Conservation (phyloP, 2,329 filamentous ascomycete species). For the Fusarium miscanthi region DNA sequence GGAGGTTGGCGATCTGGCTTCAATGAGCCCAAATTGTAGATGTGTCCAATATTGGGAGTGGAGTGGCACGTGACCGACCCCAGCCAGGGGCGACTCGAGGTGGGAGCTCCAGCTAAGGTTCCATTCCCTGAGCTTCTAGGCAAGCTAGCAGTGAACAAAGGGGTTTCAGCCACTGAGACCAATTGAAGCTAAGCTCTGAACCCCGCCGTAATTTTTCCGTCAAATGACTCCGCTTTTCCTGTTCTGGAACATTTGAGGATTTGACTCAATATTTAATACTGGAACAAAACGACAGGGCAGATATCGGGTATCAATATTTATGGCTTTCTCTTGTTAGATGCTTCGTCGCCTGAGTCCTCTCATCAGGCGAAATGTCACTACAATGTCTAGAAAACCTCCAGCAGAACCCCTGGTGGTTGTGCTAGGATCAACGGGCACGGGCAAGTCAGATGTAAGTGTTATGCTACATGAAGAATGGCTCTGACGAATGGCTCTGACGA, state of each 20-base stretch:
- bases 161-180: slow-evolving; percentile 29
- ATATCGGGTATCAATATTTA: neutral
- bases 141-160: slow-evolving; percentile 24
- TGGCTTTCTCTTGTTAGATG: slow-evolving; percentile 39
- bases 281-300: neutral
- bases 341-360: slow-evolving; percentile 39
- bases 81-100: slow-evolving; percentile 17
- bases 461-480: neutral
- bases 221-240: slow-evolving; percentile 19
- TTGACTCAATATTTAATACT: neutral
- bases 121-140: slow-evolving; percentile 34
- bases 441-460: slow-evolving; percentile 82
- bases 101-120: neutral
- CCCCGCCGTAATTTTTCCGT: slow-evolving; percentile 39
- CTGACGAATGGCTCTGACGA: slow-evolving; percentile 18
- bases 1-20: slow-evolving; percentile 58
- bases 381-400: slow-evolving; percentile 56
- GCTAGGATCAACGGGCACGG: slow-evolving; percentile 90
- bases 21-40: slow-evolving; percentile 55
- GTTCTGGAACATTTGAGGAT: slow-evolving; percentile 31
- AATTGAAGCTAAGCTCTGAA: slow-evolving; percentile 16
- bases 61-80: slow-evolving; percentile 50
- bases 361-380: slow-evolving; percentile 50
- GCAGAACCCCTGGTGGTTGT: slow-evolving; percentile 78
- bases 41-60: slow-evolving; percentile 57